These are phyloP conservation scores for Lobosporangium transversale DNA, from an alignment of 192 early-diverging fungal genomes.

Conservation along the genomic window DNA sequence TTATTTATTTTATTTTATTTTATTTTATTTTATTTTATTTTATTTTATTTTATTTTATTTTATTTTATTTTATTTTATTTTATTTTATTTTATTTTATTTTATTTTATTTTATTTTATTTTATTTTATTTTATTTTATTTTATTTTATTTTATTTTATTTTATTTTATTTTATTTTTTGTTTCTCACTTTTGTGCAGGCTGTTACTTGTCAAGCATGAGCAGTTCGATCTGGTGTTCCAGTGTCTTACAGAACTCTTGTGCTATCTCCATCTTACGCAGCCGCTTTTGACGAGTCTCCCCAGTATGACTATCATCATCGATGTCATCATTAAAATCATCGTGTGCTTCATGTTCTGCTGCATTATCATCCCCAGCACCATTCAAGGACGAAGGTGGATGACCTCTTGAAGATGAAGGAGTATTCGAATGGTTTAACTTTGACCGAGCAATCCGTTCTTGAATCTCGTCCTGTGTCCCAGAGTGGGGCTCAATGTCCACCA, in stretches of 20 bases:
- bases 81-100: no score
- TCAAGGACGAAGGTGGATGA: not conserved
- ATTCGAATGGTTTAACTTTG: not conserved
- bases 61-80: no score
- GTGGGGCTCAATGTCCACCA: not conserved
- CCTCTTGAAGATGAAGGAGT: not conserved
- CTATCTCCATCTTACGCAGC: conserved; percentile 1
- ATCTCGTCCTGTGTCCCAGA: not conserved
- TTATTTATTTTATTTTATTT: no score
- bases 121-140: no score
- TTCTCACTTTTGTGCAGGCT: no score
- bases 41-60: no score
- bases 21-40: no score
- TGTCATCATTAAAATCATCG: not conserved
- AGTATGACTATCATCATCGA: not conserved
- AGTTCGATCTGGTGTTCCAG: conserved; percentile 30
- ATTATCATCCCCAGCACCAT: not conserved
- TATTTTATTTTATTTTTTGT: no score
- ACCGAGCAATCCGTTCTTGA: not conserved
- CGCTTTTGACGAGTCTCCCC: not conserved
- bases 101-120: no score
- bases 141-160: no score
- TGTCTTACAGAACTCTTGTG: conserved; percentile 30
- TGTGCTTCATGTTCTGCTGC: not conserved
- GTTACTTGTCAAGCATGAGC: conserved; percentile 27